Evolutionary conservation across 352 stramenopile species (phyloP).

Genomic region (Globisporangium nagaii): DNA sequence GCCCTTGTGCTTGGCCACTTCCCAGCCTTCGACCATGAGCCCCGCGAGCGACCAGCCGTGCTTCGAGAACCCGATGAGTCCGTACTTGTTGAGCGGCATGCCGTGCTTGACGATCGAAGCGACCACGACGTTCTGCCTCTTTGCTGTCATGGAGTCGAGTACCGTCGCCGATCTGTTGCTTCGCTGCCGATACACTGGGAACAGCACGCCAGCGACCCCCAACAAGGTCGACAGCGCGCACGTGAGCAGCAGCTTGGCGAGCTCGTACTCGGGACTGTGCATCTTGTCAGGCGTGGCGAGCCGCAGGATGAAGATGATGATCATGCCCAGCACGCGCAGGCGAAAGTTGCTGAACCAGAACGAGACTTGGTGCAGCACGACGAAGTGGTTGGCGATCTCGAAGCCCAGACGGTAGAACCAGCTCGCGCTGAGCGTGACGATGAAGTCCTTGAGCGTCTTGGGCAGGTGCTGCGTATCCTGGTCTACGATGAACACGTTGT

Average conservation of each 20-base stretch:
- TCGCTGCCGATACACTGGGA: not conserved
- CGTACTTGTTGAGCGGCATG: slow-evolving; percentile 24
- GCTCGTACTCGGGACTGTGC: slow-evolving; percentile 18
- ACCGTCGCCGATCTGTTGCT: not conserved
- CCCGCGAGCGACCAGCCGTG: slow-evolving; percentile 23
- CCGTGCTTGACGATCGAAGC: slow-evolving; percentile 14
- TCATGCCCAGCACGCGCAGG: slow-evolving; percentile 5
- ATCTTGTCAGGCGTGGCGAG: slow-evolving; percentile 13
- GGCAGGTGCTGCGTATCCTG: slow-evolving; percentile 6
- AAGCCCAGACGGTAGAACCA: slow-evolving; percentile 30
- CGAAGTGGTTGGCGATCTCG: slow-evolving; percentile 19
- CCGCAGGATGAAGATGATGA: slow-evolving; percentile 13
- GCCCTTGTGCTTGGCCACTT: slow-evolving; percentile 13
- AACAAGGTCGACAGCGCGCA: slow-evolving; percentile 3
- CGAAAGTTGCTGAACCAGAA: slow-evolving; percentile 20
- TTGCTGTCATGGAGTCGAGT: slow-evolving; percentile 3
- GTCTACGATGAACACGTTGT: slow-evolving; percentile 23
- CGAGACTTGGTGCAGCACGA: slow-evolving; percentile 13
- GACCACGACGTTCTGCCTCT: slow-evolving; percentile 17
- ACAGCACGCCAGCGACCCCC: slow-evolving; percentile 2
- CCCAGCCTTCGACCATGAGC: slow-evolving; percentile 26
- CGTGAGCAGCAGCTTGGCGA: slow-evolving; percentile 19
- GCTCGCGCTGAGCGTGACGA: slow-evolving; percentile 19
- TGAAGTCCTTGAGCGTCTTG: slow-evolving; percentile 18
- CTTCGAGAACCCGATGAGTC: slow-evolving; percentile 19